Base-by-base conservation (phyloP, 306 rosid species). In the Aeschynomene evenia region DNA sequence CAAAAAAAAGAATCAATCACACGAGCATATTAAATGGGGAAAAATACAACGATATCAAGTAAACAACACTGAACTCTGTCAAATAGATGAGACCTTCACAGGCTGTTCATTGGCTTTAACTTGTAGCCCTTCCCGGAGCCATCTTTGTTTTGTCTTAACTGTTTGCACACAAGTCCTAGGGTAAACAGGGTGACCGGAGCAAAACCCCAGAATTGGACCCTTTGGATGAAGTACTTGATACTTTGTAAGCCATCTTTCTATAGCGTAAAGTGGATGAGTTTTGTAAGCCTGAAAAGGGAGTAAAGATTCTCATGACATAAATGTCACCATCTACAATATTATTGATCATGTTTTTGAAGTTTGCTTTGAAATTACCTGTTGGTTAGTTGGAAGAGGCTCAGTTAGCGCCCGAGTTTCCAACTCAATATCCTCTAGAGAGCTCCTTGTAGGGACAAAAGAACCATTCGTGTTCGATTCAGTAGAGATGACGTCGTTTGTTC, bases 351-450 rank as follows among this genome's bases (percentile, higher is more conserved):
- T 71, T 66, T 60, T 21, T 70, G 10, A 68, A 70, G 71, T 53
- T 29, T 56, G 57, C 74, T 56, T 56, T 31, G 63, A 77, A 72
- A 61, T 51, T 54, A 90, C 97, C 97, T 86, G 97, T 74, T 93
- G 98, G 79, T 93, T 93, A 33, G 97, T 88, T 66, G 98, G 98
- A 81, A 93, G 97, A 75, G 97, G 94, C 81, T 93, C 98, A n/a
- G 98, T 93, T 63, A 90, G 85, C 77, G 97, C 96, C 80, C 94
- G 83, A 63, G 97, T 90, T 88, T 93, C 94, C 72, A 93, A 90
- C 74, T 93, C 98, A 81, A 93, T 74, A 63, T 93, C 98, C 85
- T 93, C 98, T 34, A 93, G 88, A 74, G 86, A 81, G 77, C 84
- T 79, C 61, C 94, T 79, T 9, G 91, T 64, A 79, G 80, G 85